These are phyloP conservation scores for Aspergillus arachidicola DNA, from an alignment of 2,329 filamentous ascomycete species.

Conservation along the genomic window DNA sequence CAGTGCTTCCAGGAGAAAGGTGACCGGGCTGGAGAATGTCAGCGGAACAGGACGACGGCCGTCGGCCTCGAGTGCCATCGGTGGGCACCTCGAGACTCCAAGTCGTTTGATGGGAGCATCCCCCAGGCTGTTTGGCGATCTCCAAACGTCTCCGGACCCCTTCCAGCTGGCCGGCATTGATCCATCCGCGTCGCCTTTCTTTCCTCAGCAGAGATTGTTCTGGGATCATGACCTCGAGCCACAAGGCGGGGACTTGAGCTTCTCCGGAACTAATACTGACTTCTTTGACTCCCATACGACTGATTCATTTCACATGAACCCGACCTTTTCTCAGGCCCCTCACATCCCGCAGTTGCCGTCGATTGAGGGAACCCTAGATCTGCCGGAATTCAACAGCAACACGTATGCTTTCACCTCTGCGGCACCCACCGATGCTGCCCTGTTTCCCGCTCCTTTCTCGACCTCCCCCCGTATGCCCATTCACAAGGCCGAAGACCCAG, in stretches of 20 bases:
- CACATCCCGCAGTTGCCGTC: constrained; percentile 40
- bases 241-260: constrained; percentile 19
- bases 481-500: constrained; percentile 47
- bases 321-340: constrained; percentile 20
- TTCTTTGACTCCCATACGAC: constrained; percentile 24
- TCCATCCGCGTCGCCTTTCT: constrained; percentile 58
- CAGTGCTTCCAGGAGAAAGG: constrained; percentile 56
- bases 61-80: constrained; percentile 25
- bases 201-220: constrained; percentile 57
- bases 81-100: constrained; percentile 46
- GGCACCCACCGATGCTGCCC: constrained; percentile 36
- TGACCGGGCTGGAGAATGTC: constrained; percentile 35
- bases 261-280: constrained; percentile 22
- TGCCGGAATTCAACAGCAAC: constrained; percentile 34
- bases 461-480: constrained; percentile 47
- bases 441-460: constrained; percentile 48
- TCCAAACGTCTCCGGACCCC: constrained; percentile 62
- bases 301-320: constrained; percentile 22
- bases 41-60: constrained; percentile 24
- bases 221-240: constrained; percentile 48
- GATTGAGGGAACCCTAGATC: constrained; percentile 37
- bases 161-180: constrained; percentile 56
- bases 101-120: constrained; percentile 48
- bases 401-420: constrained; percentile 33
- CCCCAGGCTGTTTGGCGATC: constrained; percentile 52